Evolutionary conservation across 106 monocot genomes (phyloP).

Genomic region (Posidonia australis): DNA sequence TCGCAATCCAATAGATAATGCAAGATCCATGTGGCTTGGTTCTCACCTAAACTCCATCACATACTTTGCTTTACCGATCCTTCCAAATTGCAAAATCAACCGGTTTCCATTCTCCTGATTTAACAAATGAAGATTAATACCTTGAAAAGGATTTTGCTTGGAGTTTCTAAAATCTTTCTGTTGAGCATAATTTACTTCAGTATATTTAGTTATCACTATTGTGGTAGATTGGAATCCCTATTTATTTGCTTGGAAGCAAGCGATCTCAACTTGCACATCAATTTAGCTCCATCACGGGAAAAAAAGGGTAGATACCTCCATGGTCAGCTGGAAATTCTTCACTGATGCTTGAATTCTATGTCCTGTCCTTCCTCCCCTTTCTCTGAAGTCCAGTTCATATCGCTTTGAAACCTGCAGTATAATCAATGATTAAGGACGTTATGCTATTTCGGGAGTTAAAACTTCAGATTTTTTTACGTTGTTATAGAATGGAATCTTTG

Average conservation of each 20-base stretch:
- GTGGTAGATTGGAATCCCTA: too few relatives aligned
- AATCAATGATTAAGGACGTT: not conserved
- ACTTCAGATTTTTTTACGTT: conserved; percentile 32
- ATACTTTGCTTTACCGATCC: conserved; percentile 60
- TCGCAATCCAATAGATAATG: not conserved
- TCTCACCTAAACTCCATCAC: conserved; percentile 79
- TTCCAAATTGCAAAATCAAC: conserved; percentile 67
- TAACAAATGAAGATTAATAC: not conserved
- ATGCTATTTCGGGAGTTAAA: not conserved
- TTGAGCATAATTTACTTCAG: too few relatives aligned
- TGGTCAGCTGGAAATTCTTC: conserved; percentile 85
- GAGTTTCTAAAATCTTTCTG: too few relatives aligned
- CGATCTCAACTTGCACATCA: too few relatives aligned
- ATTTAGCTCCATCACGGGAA: not conserved
- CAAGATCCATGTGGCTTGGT: not conserved
- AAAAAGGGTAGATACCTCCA: conserved; percentile 46
- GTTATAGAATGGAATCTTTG: conserved; percentile 72
- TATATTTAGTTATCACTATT: too few relatives aligned
- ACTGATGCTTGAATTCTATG: conserved; percentile 58
- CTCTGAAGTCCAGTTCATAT: conserved; percentile 89
- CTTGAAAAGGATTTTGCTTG: too few relatives aligned
- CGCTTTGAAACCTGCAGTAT: conserved; percentile 38
- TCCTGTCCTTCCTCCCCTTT: conserved; percentile 43
- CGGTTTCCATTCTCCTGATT: conserved; percentile 66
- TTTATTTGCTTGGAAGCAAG: too few relatives aligned